A percentile compares a stretch with the other conserved stretches of the same genome.
phyloP scores from a whole-genome alignment of 129 eudicot genomes.

The Silybum marianum region DNA sequence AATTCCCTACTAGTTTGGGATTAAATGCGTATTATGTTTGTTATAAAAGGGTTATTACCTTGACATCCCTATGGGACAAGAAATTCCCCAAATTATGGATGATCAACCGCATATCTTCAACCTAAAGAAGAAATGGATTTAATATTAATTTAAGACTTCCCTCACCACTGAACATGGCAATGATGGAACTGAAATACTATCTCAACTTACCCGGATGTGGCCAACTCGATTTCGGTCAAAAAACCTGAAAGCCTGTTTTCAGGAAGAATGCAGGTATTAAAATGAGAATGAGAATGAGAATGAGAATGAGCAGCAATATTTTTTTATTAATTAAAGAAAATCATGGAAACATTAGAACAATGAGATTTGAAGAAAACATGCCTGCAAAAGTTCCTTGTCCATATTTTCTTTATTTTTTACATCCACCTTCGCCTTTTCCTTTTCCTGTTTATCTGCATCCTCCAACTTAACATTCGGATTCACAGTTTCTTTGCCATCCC shows the following conservation, averaged over 20 bases:
- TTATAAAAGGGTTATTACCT: conserved; percentile 40
- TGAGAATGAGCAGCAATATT: not conserved
- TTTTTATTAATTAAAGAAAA: not conserved
- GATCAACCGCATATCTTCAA: conserved; percentile 90
- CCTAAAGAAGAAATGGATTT: conserved; percentile 51
- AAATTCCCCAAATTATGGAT: conserved; percentile 85
- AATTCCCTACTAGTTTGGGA: not conserved
- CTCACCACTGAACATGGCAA: not conserved
- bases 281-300: not conserved
- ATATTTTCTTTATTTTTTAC: conserved; percentile 44
- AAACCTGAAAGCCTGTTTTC: conserved; percentile 88
- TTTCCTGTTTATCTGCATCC: conserved; percentile 19
- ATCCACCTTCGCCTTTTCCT: conserved; percentile 36
- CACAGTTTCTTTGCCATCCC: conserved; percentile 38
- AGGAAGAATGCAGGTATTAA: not conserved
- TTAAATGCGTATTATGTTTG: not conserved
- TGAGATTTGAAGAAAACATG: conserved; percentile 22
- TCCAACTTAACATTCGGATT: conserved; percentile 30
- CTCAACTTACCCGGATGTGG: conserved; percentile 66
- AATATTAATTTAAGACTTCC: not conserved
- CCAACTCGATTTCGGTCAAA: conserved; percentile 95
- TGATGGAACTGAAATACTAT: not conserved
- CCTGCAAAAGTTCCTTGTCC: conserved; percentile 90
- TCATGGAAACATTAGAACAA: not conserved
- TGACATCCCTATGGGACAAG: conserved; percentile 81